A percentile compares a stretch with the other conserved stretches of the same genome.
Conservation (phyloP, 495 filamentous ascomycete species). For the Tuber umbilicatum region DNA sequence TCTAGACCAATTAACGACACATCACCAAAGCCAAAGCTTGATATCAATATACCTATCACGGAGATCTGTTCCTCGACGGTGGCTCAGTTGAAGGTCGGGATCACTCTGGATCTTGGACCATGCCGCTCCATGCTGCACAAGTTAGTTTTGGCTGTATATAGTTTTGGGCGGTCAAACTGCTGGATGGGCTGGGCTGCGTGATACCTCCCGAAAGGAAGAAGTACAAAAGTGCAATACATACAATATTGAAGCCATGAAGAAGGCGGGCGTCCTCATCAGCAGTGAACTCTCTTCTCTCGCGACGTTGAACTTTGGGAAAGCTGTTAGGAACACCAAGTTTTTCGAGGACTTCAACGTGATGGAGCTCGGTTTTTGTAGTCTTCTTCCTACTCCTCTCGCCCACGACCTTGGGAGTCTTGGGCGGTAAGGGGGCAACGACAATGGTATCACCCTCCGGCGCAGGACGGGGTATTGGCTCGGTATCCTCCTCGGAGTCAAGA, state of each 20-base stretch:
- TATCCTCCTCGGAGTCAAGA: slow-evolving; percentile 31
- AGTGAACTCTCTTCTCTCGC: slow-evolving; percentile 40
- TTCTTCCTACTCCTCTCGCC: slow-evolving; percentile 34
- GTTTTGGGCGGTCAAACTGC: neutral
- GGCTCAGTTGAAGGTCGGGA: slow-evolving; percentile 29
- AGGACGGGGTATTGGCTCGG: slow-evolving; percentile 26
- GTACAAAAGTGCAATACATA: slow-evolving; percentile 17
- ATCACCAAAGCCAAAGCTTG: slow-evolving; percentile 15
- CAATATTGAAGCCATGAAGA: slow-evolving; percentile 39
- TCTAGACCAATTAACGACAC: slow-evolving; percentile 24
- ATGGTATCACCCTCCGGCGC: slow-evolving; percentile 19
- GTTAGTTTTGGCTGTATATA: slow-evolving; percentile 12
- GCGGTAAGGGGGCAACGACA: slow-evolving; percentile 20
- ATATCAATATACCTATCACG: slow-evolving; percentile 38
- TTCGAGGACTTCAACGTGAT: slow-evolving; percentile 39
- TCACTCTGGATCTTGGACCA: slow-evolving; percentile 42
- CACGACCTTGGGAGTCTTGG: slow-evolving; percentile 30
- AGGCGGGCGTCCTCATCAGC: slow-evolving; percentile 37
- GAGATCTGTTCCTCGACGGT: slow-evolving; percentile 42
- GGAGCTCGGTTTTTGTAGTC: slow-evolving; percentile 38
- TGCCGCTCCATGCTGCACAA: slow-evolving; percentile 36
- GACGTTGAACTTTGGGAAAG: slow-evolving; percentile 40
- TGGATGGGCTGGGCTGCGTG: neutral
- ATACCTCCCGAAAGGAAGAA: slow-evolving; percentile 2
- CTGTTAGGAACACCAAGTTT: slow-evolving; percentile 33